phyloP scores from a whole-genome alignment of 306 rosid species.

The Vicia villosa region DNA sequence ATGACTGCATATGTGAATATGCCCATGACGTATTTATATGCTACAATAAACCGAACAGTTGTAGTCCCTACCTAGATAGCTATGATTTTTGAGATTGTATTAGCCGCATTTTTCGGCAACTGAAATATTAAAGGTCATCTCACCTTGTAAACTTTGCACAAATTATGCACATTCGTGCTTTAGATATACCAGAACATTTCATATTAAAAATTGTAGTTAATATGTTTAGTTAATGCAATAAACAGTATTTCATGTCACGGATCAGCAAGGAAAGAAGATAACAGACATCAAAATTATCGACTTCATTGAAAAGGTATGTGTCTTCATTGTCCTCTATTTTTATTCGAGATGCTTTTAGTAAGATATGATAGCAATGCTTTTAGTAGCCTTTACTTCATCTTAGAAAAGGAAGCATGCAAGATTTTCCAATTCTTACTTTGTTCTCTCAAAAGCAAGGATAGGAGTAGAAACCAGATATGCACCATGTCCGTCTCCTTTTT shows the following conservation, averaged over 20 bases:
- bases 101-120: too few species aligned
- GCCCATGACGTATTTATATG: too few species aligned
- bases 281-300: conserved; percentile 66
- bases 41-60: too few species aligned
- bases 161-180: neutral
- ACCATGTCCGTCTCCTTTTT: neutral
- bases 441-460: neutral
- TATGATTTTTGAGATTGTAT: too few species aligned
- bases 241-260: conserved; percentile 82
- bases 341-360: conserved; percentile 1
- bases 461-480: neutral
- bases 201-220: conserved; percentile 29
- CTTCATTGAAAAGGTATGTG: conserved; percentile 72
- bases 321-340: conserved; percentile 34
- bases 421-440: neutral
- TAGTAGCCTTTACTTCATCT: neutral
- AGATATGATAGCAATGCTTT: conserved; percentile 12
- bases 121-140: too few species aligned
- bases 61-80: too few species aligned
- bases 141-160: neutral
- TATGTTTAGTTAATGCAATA: conserved; percentile 32
- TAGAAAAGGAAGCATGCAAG: conserved; percentile 3
- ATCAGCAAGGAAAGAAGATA: conserved; percentile 78
- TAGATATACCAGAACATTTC: neutral
- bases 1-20: too few species aligned